Base-by-base conservation (phyloP, 176 grass and related monocot species). In the Musa troglodytarum region DNA sequence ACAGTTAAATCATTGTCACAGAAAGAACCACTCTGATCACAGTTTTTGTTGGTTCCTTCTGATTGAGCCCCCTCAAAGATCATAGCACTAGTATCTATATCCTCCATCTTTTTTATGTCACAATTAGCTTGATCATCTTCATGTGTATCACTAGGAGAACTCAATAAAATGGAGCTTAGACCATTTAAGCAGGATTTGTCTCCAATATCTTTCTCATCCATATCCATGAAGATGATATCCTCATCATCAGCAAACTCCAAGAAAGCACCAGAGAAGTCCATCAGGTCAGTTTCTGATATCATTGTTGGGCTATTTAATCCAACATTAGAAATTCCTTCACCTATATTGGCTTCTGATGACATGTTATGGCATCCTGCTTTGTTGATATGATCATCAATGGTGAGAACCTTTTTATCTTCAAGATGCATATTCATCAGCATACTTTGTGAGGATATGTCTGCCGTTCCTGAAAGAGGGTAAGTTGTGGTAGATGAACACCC, bases 201-300 rank as follows among this genome's bases (percentile, higher is more conserved):
- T 25, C 13, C 75, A 77, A 24, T 65, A 53, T 65, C 75, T 53
- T 77, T 73, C 14, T 76, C 71, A 53, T 89, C 87, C 74, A 87
- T 85, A 76, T 87, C 79, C 49, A 92, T 82, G 61, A 92, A 77
- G 21, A 83, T 81, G 65, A 92, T 77, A 10, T 85, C 84, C 19
- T 89, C 90, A 52, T 78, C 74, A 16, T 82, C 88, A 68, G 69
- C 59, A 76, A 92, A 81, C 71, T 82, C 73, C 26, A 82, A 76
- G 21, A 71, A 86, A 24, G 74, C 61, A 52, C 53, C 34, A 80
- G 78, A 81, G 28, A 92, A 87, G 82, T 92, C 90, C n/a, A 92
- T 89, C 34, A 81, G 88, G 73, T 87, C 87, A 71, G 21, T 71
- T 77, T 90, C 88, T 73, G 81, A 51, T 1, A 86, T 81, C 20